Evolutionary conservation across 2,329 filamentous ascomycete species (phyloP).

Genomic region (Biscogniauxia sp.): DNA sequence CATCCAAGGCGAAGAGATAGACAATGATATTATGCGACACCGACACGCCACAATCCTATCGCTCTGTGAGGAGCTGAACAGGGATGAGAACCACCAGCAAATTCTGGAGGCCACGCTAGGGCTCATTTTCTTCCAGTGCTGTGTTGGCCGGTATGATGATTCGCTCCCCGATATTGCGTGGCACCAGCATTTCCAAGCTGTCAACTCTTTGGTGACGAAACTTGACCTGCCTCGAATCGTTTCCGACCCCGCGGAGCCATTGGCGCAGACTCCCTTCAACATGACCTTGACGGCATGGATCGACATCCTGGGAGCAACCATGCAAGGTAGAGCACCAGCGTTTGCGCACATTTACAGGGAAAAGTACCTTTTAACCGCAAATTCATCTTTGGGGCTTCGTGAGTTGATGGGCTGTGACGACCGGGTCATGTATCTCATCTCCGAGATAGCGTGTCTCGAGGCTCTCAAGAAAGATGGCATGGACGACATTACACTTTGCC

Average conservation of each 20-base stretch:
- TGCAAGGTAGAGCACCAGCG: constrained; percentile 79
- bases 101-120: constrained; percentile 90
- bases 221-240: constrained; percentile 74
- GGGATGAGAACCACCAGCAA: constrained; percentile 78
- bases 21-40: constrained; percentile 89
- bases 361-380: constrained; percentile 73
- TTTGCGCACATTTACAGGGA: constrained; percentile 96
- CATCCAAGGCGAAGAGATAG: constrained; percentile 68
- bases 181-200: constrained; percentile 96
- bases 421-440: constrained; percentile 95
- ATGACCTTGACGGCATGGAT: constrained; percentile 96
- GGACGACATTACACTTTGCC: constrained; percentile 82
- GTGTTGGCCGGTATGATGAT: constrained; percentile 83
- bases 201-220: constrained; percentile 78
- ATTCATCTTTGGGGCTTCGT: constrained; percentile 68
- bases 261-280: constrained; percentile 77
- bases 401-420: constrained; percentile 98
- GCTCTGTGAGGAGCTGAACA: constrained; percentile 76
- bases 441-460: constrained; percentile 94
- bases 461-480: constrained; percentile 80
- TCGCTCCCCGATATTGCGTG: constrained; percentile 87
- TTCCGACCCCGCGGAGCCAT: constrained; percentile 56
- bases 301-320: constrained; percentile 91
- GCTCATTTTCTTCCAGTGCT: constrained; percentile 95
- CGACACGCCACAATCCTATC: constrained; percentile 84